Evolutionary conservation across 306 rosid genomes (phyloP).

Genomic region (Carpinus fangiana): DNA sequence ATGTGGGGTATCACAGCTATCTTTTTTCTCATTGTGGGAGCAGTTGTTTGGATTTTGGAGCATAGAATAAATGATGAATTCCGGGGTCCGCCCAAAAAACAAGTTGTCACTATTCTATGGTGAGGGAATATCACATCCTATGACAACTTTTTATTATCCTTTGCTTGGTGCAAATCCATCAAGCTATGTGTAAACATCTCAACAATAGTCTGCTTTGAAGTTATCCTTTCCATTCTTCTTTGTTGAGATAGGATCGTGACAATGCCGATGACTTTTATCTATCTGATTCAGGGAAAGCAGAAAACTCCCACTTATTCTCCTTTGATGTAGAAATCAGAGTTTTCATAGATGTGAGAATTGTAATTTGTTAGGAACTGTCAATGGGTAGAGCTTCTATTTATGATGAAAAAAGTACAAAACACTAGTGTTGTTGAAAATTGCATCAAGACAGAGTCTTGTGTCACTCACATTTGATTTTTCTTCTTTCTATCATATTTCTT

Average conservation of each 20-base stretch:
- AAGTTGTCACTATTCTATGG: conserved; percentile 74
- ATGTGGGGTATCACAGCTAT: conserved; percentile 83
- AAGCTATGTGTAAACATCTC: not conserved
- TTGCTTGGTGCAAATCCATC: not conserved
- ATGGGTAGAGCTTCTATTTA: not conserved
- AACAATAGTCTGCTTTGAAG: not conserved
- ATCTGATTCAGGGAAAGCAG: conserved; percentile 6
- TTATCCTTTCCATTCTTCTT: not conserved
- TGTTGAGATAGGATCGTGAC: not conserved
- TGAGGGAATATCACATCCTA: conserved; percentile 30
- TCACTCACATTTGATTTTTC: not conserved
- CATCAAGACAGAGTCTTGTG: not conserved
- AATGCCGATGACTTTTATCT: not conserved
- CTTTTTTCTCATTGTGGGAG: conserved; percentile 74
- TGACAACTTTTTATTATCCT: not conserved
- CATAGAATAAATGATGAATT: conserved; percentile 87
- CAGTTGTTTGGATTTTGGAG: conserved; percentile 92
- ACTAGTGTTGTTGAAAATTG: not conserved
- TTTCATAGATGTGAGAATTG: not conserved
- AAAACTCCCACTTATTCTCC: not conserved
- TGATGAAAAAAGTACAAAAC: not conserved
- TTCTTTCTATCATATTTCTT: not conserved
- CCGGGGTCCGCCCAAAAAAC: conserved; percentile 91
- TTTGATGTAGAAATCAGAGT: not conserved
- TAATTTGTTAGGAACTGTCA: not conserved